Evolutionary conservation across 2,329 filamentous ascomycete genomes (phyloP), one percentile per base, ranked within the genome.

Genomic region (Colletotrichum coccodes): DNA sequence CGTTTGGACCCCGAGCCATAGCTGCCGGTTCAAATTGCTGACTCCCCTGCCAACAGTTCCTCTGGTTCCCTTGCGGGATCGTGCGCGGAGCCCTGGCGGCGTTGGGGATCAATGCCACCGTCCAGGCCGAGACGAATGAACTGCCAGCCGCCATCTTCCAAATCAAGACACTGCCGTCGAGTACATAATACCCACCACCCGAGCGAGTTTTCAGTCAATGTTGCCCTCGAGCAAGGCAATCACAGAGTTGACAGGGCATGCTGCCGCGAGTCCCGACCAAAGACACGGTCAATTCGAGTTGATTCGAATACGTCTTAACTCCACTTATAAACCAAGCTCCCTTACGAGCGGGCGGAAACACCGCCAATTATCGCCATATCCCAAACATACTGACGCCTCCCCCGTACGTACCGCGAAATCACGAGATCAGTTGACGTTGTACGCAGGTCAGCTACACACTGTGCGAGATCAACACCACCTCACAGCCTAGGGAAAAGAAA

Each of bases 61-160:
- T 99, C 16, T 98, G 94, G 89, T 98, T 98, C 76, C 96, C 96
- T 8, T 97, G 95, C 74, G 96, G 96, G 53, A 87, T 99, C 56
- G 93, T 99, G 70, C 88, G 95, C 66, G 96, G 96, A 34, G 94
- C 94, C n/a, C 83, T 99, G 57, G 92, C 94, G n/a, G 94, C 92
- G 58, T 85, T 99, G 84, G 96, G 95, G 6, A 94, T 98, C 74
- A 91, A 91, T 74, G 95, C 95, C 11, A 97, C 92, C 1, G 95
- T 99, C 1, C 93, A 97, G 74, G 96, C 94, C 5, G 96, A 98
- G 82, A 93, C 92, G 62, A 92, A 86, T 64, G 95, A 97, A 78
- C 85, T 99, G 62, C 96, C 96, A 0, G 89, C 89, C 6, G 96
- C 95, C 40, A 94, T 95, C 1, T 99, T 99, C 79, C 96, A 99